phyloP scores from a whole-genome alignment of 2,329 filamentous ascomycete species.

The Corynespora cassiicola region DNA sequence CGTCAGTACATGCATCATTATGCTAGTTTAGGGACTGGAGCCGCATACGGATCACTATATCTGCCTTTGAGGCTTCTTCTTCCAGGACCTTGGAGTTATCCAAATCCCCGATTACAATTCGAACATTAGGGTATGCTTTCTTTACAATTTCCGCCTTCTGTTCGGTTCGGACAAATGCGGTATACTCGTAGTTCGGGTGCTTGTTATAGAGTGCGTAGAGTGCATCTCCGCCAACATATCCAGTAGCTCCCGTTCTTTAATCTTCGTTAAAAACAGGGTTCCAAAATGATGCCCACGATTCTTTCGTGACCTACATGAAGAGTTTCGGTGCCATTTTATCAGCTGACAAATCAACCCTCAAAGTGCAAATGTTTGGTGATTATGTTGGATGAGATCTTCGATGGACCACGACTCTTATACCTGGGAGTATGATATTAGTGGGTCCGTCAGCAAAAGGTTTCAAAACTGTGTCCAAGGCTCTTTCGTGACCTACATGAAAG shows the following conservation, averaged over 20 bases:
- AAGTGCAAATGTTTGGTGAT: no score
- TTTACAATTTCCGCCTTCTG: constrained; percentile 52
- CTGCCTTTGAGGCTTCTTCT: constrained; percentile 55
- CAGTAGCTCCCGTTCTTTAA: constrained; percentile 33
- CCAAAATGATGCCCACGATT: background rate
- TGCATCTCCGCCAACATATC: constrained; percentile 47
- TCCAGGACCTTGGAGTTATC: constrained; percentile 55
- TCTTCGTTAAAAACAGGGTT: background rate
- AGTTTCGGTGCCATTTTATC: constrained; percentile 35
- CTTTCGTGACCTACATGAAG: constrained; percentile 21
- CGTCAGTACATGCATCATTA: no score
- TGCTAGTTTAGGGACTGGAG: no score
- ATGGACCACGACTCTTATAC: no score
- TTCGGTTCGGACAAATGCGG: constrained; percentile 51
- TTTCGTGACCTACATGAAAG: constrained; percentile 25
- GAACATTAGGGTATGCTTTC: constrained; percentile 52
- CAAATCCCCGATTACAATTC: constrained; percentile 57
- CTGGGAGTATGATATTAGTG: no score
- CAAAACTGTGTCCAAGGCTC: background rate
- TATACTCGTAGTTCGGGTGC: constrained; percentile 55
- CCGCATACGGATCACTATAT: constrained; percentile 54
- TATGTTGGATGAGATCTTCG: no score
- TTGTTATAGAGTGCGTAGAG: constrained; percentile 51
- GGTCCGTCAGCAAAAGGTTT: background rate
- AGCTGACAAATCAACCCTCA: no score